Conservation (phyloP, 345 rosid species). For the Stellera chamaejasme region DNA sequence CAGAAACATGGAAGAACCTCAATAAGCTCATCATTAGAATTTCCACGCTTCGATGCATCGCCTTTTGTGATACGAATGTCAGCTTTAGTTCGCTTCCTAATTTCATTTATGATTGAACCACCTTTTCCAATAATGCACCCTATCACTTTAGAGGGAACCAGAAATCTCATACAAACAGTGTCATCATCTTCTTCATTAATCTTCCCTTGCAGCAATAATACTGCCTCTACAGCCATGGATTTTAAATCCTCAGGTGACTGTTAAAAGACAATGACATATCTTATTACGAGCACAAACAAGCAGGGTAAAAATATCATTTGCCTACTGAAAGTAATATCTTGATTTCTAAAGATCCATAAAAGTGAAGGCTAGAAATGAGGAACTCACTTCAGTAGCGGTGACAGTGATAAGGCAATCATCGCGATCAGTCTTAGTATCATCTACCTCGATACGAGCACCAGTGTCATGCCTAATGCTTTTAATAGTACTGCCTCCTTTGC, state of each 20-base stretch:
- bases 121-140: conserved; percentile 93
- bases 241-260: conserved; percentile 87
- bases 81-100: conserved; percentile 75
- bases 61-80: conserved; percentile 80
- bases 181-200: conserved; percentile 35
- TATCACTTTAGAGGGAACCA: conserved; percentile 81
- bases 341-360: background rate
- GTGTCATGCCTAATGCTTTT: conserved; percentile 84
- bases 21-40: conserved; percentile 68
- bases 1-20: conserved; percentile 40
- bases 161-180: conserved; percentile 51
- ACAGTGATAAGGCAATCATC: conserved; percentile 68
- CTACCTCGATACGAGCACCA: conserved; percentile 82
- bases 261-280: conserved; percentile 8
- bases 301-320: conserved; percentile 1
- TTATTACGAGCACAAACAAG: conserved; percentile 1
- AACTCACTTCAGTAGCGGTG: conserved; percentile 56
- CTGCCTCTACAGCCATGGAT: conserved; percentile 95
- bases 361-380: background rate
- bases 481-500: conserved; percentile 86
- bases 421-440: conserved; percentile 61
- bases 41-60: conserved; percentile 59
- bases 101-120: conserved; percentile 88
- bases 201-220: conserved; percentile 74
- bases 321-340: background rate